Evolutionary conservation across 1,284 basidiomycete genomes (phyloP).

Genomic region (Ustilago trichophora): DNA sequence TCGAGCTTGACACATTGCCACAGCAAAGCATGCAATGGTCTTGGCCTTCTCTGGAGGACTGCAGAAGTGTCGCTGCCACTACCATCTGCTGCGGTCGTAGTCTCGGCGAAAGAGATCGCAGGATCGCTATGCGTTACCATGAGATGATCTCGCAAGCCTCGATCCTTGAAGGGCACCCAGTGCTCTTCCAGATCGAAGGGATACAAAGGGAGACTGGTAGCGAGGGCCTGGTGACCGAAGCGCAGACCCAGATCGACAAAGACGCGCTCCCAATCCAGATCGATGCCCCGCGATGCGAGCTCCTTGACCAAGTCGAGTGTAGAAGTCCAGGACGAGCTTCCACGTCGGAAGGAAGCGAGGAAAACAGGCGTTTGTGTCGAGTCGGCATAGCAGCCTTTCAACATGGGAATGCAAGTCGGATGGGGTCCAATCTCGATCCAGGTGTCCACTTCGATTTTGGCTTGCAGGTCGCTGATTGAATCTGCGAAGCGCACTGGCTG

Average conservation of each 20-base stretch:
- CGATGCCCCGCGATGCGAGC: conserved; percentile 22
- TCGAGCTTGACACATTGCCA: conserved; percentile 28
- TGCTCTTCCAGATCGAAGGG: conserved; percentile 45
- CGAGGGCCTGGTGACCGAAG: conserved; percentile 13
- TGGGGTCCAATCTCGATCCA: conserved; percentile 52
- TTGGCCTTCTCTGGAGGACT: conserved; percentile 1
- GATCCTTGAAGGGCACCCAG: conserved; percentile 44
- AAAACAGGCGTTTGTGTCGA: conserved; percentile 8
- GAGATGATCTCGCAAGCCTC: conserved; percentile 43
- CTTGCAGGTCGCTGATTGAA: conserved; percentile 19
- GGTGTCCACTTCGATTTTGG: conserved; percentile 5
- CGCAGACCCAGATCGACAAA: conserved; percentile 25
- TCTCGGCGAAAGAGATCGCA: neutral
- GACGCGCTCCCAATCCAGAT: conserved; percentile 24
- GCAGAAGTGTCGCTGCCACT: neutral
- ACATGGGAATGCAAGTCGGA: conserved; percentile 41
- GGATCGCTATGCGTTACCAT: neutral
- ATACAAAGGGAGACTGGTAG: conserved; percentile 31
- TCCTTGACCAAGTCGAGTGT: conserved; percentile 23
- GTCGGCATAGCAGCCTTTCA: conserved; percentile 38
- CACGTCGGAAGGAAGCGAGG: conserved; percentile 31
- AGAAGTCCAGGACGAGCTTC: conserved; percentile 32
- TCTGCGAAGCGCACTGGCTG: conserved; percentile 38
- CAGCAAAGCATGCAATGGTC: conserved; percentile 18
- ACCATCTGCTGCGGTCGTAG: neutral